phyloP scores from a whole-genome alignment of 805 yeast genomes.

The Metschnikowia cerradonensis region DNA sequence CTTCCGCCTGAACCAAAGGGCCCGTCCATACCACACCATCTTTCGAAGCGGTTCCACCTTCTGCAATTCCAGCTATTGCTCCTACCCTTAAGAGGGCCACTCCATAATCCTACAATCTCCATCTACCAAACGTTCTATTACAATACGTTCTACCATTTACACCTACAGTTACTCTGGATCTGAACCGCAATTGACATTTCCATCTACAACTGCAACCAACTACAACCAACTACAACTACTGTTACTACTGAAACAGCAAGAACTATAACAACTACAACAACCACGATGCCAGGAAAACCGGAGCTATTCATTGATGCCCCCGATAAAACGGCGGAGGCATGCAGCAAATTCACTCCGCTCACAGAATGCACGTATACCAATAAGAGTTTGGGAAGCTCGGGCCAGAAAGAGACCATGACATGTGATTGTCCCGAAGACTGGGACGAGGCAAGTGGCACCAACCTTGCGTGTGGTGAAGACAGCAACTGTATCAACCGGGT shows the following conservation, averaged over 20 bases:
- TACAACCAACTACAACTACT: no score
- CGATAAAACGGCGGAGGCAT: constrained; percentile 69
- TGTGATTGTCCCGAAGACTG: constrained; percentile 76
- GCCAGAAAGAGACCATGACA: constrained; percentile 78
- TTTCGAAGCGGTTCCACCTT: no score
- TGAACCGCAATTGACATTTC: no score
- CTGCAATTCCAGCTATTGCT: no score
- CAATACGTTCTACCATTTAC: no score
- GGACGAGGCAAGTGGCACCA: constrained; percentile 33
- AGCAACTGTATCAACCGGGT: constrained; percentile 89
- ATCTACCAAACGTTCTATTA: no score
- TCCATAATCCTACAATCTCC: no score
- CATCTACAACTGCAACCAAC: no score
- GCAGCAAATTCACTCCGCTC: constrained; percentile 51
- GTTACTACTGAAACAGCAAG: no score
- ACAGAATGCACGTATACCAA: constrained; percentile 58
- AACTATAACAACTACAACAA: neutral
- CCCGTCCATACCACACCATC: no score
- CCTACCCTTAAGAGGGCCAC: no score
- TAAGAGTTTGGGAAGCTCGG: constrained; percentile 62
- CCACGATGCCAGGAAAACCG: constrained; percentile 1
- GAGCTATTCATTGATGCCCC: constrained; percentile 38
- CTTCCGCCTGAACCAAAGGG: neutral
- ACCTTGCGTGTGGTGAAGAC: constrained; percentile 75
- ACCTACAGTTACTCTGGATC: no score